These are phyloP conservation scores for Neospermospora avenae DNA, from an alignment of 2,329 filamentous ascomycete species.

Conservation along the genomic window DNA sequence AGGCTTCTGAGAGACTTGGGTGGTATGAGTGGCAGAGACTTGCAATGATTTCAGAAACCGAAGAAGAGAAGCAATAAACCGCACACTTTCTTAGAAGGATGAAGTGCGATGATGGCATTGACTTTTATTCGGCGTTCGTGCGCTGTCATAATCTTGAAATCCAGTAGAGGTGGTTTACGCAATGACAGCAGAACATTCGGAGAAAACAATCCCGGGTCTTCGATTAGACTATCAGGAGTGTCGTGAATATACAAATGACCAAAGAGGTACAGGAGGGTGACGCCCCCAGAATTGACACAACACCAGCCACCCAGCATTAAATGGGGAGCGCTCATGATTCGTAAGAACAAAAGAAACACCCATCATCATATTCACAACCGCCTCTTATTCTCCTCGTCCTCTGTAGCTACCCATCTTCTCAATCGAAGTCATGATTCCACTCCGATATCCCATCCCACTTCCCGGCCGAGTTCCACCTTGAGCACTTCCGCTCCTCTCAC, in stretches of 20 bases:
- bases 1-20: too few species aligned
- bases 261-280: not conserved
- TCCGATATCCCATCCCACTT: constrained; percentile 46
- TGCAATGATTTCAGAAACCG: too few species aligned
- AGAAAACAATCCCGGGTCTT: not conserved
- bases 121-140: too few species aligned
- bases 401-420: constrained; percentile 75
- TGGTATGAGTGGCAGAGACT: too few species aligned
- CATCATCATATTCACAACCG: not conserved
- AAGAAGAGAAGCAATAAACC: too few species aligned
- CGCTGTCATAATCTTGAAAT: too few species aligned
- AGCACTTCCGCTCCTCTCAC: constrained; percentile 39
- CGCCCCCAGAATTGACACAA: constrained; percentile 3
- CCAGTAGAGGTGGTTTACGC: not conserved
- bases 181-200: not conserved
- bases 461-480: constrained; percentile 27
- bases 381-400: constrained; percentile 26
- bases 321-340: constrained; percentile 8
- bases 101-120: too few species aligned
- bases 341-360: constrained; percentile 5
- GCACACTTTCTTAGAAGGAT: too few species aligned
- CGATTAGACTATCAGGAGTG: not conserved
- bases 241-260: constrained; percentile 1
- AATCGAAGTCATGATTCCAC: constrained; percentile 79
- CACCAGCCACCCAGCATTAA: constrained; percentile 2